Conservation (phyloP, 208 protist genomes). For the Naegleria fowleri region DNA sequence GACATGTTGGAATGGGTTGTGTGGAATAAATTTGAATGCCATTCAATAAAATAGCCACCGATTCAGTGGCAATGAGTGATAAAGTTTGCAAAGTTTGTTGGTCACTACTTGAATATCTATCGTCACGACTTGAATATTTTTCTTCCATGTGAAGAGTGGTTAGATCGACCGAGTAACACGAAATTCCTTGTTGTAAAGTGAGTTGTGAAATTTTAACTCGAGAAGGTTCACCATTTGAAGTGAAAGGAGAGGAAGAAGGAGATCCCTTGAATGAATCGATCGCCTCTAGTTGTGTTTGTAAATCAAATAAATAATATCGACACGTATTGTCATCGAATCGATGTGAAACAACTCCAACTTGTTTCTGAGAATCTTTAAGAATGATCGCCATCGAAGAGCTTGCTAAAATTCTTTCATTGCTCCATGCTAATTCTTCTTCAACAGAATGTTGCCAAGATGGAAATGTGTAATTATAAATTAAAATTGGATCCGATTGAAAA, state of each 20-base stretch:
- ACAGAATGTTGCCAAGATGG: too few species aligned
- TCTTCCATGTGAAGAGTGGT: not conserved
- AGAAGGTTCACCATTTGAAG: too few species aligned
- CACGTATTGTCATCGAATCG: not conserved
- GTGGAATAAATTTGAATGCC: not conserved
- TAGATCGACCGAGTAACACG: not conserved
- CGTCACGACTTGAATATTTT: too few species aligned
- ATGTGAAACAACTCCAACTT: not conserved
- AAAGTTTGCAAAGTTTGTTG: not conserved
- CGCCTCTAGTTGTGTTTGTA: too few species aligned
- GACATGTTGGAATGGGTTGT: not conserved
- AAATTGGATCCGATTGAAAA: not conserved
- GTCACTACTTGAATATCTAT: too few species aligned
- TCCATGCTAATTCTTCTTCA: too few species aligned
- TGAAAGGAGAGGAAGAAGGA: too few species aligned
- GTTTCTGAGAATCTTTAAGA: too few species aligned
- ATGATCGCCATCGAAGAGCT: too few species aligned
- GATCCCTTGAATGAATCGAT: too few species aligned
- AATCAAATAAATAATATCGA: not conserved
- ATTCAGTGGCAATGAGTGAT: not conserved
- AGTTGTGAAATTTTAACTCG: too few species aligned
- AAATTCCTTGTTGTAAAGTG: not conserved
- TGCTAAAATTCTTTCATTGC: too few species aligned
- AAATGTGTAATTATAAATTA: not conserved
- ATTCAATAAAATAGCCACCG: not conserved